Evolutionary conservation across 768 basidiomycete genomes (phyloP).

Genomic region (Lactarius deliciosus): DNA sequence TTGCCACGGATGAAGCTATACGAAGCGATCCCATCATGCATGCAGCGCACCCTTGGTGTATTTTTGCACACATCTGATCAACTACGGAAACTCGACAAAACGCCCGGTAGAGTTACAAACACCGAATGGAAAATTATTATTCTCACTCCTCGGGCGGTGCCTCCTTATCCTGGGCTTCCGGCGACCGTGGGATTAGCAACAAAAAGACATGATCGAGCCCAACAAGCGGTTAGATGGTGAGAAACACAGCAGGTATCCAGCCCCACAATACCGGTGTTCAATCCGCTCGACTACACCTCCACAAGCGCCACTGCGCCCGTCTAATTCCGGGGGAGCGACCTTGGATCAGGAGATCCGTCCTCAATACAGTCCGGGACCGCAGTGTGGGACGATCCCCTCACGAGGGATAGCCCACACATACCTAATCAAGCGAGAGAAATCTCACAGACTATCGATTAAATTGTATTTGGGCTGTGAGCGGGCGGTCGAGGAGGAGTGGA

Average conservation of each 20-base stretch:
- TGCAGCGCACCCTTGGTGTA: neutral
- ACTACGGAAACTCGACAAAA: slow-evolving; percentile 11
- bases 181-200: slow-evolving; percentile 19
- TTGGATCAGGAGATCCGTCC: neutral
- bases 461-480: neutral
- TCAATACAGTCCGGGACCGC: slow-evolving; percentile 12
- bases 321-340: slow-evolving; percentile 9
- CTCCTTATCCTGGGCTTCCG: slow-evolving; percentile 4
- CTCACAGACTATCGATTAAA: slow-evolving; percentile 1
- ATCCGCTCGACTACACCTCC: slow-evolving; percentile 5
- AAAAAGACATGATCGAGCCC: slow-evolving; percentile 14
- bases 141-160: slow-evolving; percentile 4
- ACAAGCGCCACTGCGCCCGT: slow-evolving; percentile 19
- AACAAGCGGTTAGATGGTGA: slow-evolving; percentile 16
- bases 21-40: slow-evolving; percentile 13
- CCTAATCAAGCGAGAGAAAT: neutral
- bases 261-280: slow-evolving; percentile 9
- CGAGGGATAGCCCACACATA: neutral
- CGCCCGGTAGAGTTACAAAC: slow-evolving; percentile 5
- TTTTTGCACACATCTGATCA: slow-evolving; percentile 12
- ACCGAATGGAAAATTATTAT: slow-evolving; percentile 7
- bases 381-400: neutral
- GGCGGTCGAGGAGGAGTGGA: neutral
- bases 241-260: slow-evolving; percentile 8
- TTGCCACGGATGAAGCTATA: slow-evolving; percentile 8